Evolutionary conservation across 441 rosid species (phyloP).

Genomic region (Syzygium syzygioides): DNA sequence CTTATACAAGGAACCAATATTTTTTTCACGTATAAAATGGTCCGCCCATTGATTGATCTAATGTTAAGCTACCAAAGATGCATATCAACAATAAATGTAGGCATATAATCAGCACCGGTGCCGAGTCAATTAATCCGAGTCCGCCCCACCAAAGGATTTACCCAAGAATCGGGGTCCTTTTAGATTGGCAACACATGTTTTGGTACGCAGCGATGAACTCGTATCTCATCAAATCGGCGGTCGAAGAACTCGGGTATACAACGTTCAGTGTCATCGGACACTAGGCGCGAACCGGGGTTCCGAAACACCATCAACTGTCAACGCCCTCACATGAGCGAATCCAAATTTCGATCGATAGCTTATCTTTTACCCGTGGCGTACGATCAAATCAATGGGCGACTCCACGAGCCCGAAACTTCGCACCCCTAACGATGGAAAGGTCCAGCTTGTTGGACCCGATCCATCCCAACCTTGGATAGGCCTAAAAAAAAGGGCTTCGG

Average conservation of each 20-base stretch:
- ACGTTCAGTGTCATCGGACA: background rate
- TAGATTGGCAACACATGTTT: background rate
- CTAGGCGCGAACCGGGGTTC: background rate
- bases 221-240: background rate
- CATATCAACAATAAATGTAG: background rate
- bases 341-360: background rate
- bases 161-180: background rate
- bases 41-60: background rate
- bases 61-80: background rate
- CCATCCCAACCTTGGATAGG: background rate
- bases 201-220: fast-evolving
- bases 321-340: no score
- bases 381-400: background rate
- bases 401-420: fast-evolving
- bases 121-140: background rate
- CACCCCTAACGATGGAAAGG: background rate
- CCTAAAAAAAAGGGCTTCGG: fast-evolving
- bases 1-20: background rate
- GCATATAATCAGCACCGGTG: background rate
- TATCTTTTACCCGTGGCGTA: fast-evolving
- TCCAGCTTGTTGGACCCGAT: background rate
- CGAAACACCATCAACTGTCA: no score
- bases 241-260: fast-evolving
- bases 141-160: background rate
- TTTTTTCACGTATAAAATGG: background rate